Conservation (phyloP, 2,329 filamentous ascomycete species). For the Ophiostoma quercus region DNA sequence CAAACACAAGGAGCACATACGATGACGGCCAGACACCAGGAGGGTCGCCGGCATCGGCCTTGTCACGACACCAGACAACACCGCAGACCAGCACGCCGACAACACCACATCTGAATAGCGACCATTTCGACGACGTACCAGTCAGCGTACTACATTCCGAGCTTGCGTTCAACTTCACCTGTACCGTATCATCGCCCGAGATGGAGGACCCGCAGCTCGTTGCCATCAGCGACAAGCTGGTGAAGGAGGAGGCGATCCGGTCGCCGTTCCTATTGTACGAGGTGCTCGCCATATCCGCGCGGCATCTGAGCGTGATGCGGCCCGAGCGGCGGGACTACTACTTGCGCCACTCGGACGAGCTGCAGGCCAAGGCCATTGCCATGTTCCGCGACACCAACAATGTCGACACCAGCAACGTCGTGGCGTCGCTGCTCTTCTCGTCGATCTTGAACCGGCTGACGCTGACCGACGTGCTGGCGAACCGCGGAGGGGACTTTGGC, state of each 20-base stretch:
- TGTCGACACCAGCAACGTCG: conserved; percentile 24
- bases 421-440: conserved; percentile 43
- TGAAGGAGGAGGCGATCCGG: conserved; percentile 27
- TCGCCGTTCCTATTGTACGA: conserved; percentile 39
- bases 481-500: conserved; percentile 39
- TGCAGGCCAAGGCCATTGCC: conserved; percentile 42
- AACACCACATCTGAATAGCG: conserved; percentile 16
- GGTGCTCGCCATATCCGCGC: conserved; percentile 36
- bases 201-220: conserved; percentile 24
- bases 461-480: conserved; percentile 43
- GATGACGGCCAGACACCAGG: conserved; percentile 13
- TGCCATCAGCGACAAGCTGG: conserved; percentile 23
- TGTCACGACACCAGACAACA: conserved; percentile 14
- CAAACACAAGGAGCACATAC: neutral
- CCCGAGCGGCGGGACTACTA: conserved; percentile 30
- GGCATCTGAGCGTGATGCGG: conserved; percentile 35
- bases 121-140: conserved; percentile 14
- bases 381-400: conserved; percentile 35
- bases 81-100: conserved; percentile 19
- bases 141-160: conserved; percentile 32
- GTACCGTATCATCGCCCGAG: conserved; percentile 24
- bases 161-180: conserved; percentile 31
- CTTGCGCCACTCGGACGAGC: conserved; percentile 39
- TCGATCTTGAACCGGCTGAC: conserved; percentile 43
- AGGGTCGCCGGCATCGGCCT: conserved; percentile 14